Evolutionary conservation across 2,329 filamentous ascomycete genomes (phyloP).

Genomic region (Botrytis cinerea): DNA sequence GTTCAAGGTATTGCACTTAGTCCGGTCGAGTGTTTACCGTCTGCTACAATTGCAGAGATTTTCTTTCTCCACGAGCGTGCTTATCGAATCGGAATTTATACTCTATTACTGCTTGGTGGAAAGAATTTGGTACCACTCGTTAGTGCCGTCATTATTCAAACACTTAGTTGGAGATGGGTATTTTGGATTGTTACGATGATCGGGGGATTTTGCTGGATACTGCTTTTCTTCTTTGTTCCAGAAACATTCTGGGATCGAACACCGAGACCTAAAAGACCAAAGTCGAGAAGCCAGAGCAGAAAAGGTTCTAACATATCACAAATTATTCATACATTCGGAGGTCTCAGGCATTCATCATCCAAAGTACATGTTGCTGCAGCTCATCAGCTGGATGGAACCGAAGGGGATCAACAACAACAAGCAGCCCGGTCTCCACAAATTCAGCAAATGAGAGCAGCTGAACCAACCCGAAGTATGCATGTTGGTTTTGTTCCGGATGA

Average conservation of each 20-base stretch:
- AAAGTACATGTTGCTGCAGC: background rate
- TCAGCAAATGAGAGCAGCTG: background rate
- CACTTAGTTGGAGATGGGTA: slow-evolving; percentile 83
- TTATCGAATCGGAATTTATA: slow-evolving; percentile 92
- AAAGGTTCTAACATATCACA: slow-evolving; percentile 28
- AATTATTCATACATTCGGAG: slow-evolving; percentile 27
- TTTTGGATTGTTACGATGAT: slow-evolving; percentile 88
- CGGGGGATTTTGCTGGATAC: slow-evolving; percentile 66
- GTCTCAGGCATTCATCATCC: slow-evolving; percentile 22
- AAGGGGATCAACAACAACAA: background rate
- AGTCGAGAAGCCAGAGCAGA: slow-evolving; percentile 27
- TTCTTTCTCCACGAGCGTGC: slow-evolving; percentile 94
- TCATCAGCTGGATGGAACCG: slow-evolving; percentile 13
- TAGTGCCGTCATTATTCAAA: slow-evolving; percentile 80
- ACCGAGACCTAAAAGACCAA: slow-evolving; percentile 48
- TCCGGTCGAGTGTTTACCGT: slow-evolving; percentile 88
- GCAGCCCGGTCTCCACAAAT: background rate
- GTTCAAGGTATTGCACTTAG: slow-evolving; percentile 87
- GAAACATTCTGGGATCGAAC: slow-evolving; percentile 95
- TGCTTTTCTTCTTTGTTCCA: slow-evolving; percentile 88
- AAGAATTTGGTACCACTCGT: slow-evolving; percentile 90
- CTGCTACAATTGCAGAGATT: slow-evolving; percentile 92
- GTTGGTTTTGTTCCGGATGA: slow-evolving; percentile 56
- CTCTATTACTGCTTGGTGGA: slow-evolving; percentile 80
- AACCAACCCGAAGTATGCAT: slow-evolving; percentile 44